A percentile compares a stretch with the other conserved stretches of the same genome.
phyloP scores from a whole-genome alignment of 176 grass and related monocot genomes.

The Rhynchospora breviuscula region DNA sequence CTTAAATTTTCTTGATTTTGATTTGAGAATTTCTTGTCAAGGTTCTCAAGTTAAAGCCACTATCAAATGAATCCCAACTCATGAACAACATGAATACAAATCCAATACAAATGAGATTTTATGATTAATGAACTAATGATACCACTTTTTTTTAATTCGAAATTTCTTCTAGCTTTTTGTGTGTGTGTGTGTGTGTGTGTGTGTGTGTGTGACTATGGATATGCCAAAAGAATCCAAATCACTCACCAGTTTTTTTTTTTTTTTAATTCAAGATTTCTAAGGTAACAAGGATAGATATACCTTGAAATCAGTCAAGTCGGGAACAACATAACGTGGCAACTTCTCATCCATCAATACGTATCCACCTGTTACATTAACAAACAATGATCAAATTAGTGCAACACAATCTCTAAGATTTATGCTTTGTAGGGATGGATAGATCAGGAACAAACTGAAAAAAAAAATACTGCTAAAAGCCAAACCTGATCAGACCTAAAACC shows the following conservation, averaged over 20 bases:
- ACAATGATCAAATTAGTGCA: neutral
- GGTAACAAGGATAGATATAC: conserved; percentile 25
- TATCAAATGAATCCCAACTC: too few species aligned
- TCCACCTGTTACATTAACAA: conserved; percentile 51
- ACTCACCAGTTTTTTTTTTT: neutral
- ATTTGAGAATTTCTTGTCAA: too few species aligned
- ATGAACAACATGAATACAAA: too few species aligned
- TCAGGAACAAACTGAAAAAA: neutral
- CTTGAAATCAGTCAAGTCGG: conserved; percentile 88
- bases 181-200: too few species aligned
- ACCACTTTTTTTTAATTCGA: too few species aligned
- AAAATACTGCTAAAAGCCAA: neutral
- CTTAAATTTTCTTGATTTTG: too few species aligned
- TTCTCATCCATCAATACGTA: conserved; percentile 94
- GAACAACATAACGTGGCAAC: conserved; percentile 74
- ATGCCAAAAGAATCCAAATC: neutral
- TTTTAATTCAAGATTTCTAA: neutral
- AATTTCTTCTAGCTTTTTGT: neutral
- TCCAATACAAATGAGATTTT: too few species aligned
- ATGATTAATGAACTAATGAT: too few species aligned
- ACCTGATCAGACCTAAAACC: neutral
- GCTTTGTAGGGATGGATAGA: neutral
- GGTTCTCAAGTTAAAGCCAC: too few species aligned
- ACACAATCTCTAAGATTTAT: neutral
- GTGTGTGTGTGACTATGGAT: neutral